Base-by-base conservation (phyloP, 2,329 filamentous ascomycete genomes). In the Biscogniauxia mediterranea region DNA sequence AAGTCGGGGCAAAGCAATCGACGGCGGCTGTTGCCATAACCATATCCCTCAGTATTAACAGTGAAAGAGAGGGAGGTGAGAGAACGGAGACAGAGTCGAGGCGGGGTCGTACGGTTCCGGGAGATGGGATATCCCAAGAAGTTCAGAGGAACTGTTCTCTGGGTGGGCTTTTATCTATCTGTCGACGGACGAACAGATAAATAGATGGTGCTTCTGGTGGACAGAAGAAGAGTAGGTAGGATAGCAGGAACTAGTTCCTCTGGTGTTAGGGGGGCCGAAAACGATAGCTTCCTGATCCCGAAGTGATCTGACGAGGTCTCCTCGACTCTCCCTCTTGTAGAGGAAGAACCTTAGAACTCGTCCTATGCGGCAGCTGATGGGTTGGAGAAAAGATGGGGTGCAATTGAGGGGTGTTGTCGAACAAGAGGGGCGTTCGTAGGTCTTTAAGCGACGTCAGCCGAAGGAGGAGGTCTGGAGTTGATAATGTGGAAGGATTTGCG, bases 331-430 rank as follows among this genome's bases (percentile, higher is more conserved):
- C 95, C 95, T 93, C 94, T 80, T 83, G 83, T 83, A 95, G 94
- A 97, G 93, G 94, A 98, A 98, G 94, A 96, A 93, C 90, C 91
- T 89, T 86, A 87, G 87, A 89, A 89, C 87, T 87, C 89, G 90
- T 96, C 91, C 92, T 98, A 99, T 99, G 94, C 95, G 95, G 95
- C 95, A 98, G 94, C 92, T 96, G 90, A 86, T 83, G 80, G 79
- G 81, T 80, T 78, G 85, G 80, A 76, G 81, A 84, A 78, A 83
- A 84, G 78, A 78, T 75, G 70, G 81, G 81, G 77, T 72, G 77
- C 68, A 77, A 76, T 76, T 81, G 76, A 73, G 76, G 75, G 71
- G 77, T 76, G 70, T 76, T 75, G 77, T 83, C 79, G 77, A 84
- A 78, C 76, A 83, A 74, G 70, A 79, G 73, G 70, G 77, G 77